These are phyloP conservation scores for Cordyceps cicadae DNA, from an alignment of 2,329 filamentous ascomycete species.

Conservation along the genomic window DNA sequence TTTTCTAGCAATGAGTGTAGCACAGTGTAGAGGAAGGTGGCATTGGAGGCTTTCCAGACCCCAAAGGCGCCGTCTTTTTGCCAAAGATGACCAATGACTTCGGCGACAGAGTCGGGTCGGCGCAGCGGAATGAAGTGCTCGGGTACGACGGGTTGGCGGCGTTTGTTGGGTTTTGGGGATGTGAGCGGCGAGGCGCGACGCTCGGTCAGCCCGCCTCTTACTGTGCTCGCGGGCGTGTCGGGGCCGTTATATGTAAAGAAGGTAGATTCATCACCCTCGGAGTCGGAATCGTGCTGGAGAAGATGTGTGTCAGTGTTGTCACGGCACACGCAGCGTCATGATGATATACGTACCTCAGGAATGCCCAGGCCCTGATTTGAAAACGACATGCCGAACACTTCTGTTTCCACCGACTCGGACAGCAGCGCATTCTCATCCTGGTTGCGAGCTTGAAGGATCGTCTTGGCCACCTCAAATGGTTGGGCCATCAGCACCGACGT, in stretches of 20 bases:
- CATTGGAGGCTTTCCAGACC: slow-evolving; percentile 89
- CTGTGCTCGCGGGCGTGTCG: slow-evolving; percentile 44
- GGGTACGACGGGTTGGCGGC: slow-evolving; percentile 25
- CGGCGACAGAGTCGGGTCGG: slow-evolving; percentile 71
- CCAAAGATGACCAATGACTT: slow-evolving; percentile 84
- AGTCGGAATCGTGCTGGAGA: slow-evolving; percentile 48
- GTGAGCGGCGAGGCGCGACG: slow-evolving; percentile 26
- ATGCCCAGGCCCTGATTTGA: slow-evolving; percentile 27
- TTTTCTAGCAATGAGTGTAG: slow-evolving; percentile 81
- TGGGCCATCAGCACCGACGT: slow-evolving; percentile 81
- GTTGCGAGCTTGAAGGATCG: slow-evolving; percentile 68
- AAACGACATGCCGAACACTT: slow-evolving; percentile 21
- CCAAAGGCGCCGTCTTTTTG: slow-evolving; percentile 82
- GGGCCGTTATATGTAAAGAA: slow-evolving; percentile 69
- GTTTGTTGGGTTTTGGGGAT: slow-evolving; percentile 18
- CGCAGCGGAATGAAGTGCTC: slow-evolving; percentile 61
- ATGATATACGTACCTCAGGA: slow-evolving; percentile 24
- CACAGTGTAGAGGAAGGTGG: slow-evolving; percentile 84
- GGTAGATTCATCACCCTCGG: slow-evolving; percentile 67
- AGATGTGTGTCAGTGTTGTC: background rate
- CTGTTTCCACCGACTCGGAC: slow-evolving; percentile 17
- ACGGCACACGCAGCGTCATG: background rate
- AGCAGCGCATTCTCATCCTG: slow-evolving; percentile 41
- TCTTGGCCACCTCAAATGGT: slow-evolving; percentile 96
- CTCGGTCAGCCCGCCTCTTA: slow-evolving; percentile 20